A percentile compares a stretch with the other conserved stretches of the same genome.
Evolutionary conservation across 129 eudicot genomes (phyloP).

Genomic region (Escallonia rubra): DNA sequence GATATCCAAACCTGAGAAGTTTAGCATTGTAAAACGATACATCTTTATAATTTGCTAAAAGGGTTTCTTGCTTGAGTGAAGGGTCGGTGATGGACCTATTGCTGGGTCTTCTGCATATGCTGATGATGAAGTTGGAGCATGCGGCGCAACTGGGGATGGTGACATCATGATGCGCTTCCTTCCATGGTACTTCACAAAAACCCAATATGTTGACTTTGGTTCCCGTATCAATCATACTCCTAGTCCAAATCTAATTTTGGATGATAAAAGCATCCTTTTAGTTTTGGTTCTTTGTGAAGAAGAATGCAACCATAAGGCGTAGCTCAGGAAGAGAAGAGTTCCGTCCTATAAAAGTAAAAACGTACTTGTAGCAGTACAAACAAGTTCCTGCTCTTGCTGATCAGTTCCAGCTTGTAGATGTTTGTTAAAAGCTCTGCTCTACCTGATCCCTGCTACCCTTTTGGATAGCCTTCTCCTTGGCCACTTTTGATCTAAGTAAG

Average conservation of each 20-base stretch:
- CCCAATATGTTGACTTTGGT: not conserved
- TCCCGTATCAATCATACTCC: not conserved
- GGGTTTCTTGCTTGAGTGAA: constrained; percentile 14
- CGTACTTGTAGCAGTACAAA: not conserved
- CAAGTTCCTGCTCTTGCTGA: too few relatives aligned
- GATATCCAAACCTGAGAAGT: too few relatives aligned
- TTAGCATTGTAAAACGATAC: not conserved
- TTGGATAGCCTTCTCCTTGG: too few relatives aligned
- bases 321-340: not conserved
- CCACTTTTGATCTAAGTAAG: too few relatives aligned
- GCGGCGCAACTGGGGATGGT: constrained; percentile 98
- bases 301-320: not conserved
- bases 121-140: constrained; percentile 88
- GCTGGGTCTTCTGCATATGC: constrained; percentile 96
- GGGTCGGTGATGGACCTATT: constrained; percentile 98
- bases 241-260: not conserved
- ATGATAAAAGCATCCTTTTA: not conserved
- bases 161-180: constrained; percentile 99
- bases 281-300: not conserved
- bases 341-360: not conserved
- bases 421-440: too few relatives aligned
- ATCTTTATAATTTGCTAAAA: not conserved
- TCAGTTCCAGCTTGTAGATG: too few relatives aligned
- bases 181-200: constrained; percentile 61
- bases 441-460: too few relatives aligned